Base-by-base conservation (phyloP, 2,329 filamentous ascomycete species). In the Aplosporella prunicola region DNA sequence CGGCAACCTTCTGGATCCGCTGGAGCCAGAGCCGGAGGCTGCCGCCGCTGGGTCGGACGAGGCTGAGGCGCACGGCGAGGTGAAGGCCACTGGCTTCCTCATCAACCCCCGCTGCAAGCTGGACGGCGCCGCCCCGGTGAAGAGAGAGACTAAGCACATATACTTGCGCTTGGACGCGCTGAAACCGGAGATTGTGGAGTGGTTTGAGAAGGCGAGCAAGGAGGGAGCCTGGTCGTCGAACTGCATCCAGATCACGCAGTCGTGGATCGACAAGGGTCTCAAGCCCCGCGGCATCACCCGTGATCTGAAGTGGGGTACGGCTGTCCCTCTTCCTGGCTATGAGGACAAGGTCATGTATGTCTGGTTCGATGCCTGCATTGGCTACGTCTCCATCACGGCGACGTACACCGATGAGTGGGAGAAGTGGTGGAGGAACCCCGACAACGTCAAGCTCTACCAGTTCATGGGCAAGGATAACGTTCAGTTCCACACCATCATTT, bases 401-500 rank as follows among this genome's bases (percentile, higher is more conserved):
- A 87, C 78, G 50, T 93, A 93, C 60, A 94, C 87, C 5, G 72
- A 78, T 29, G 72, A 93, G 45, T 95, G 88, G 88, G 79, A 93
- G 66, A 74, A 84, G 54, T 95, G 88, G 88, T 95, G 88, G 88
- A 79, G 82, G 55, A 82, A 93, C 58, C 85, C 86, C 0, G 80
- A 93, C 29, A 72, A 93, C 22, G 87, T 95, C 32, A 75, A 81
- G 54, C 74, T 95, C 9, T 94, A 91, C 61, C 88, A 95, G 29
- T 64, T 95, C 69, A 84, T 94, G 76, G 88, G 88, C 63, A 95
- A 94, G 60, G 83, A 89, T 59, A 88, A 89, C 48, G 82, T 85
- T 11, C 78, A 78, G 5, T 91, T 89, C 69, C 87, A 94, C 65
- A 83, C 82, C 29, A 83, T 94, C 52, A 87, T 93, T 55, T 95